A percentile compares a stretch with the other conserved stretches of the same genome.
Conservation (phyloP, 2,329 filamentous ascomycete genomes). For the Grosmannia penicillata region DNA sequence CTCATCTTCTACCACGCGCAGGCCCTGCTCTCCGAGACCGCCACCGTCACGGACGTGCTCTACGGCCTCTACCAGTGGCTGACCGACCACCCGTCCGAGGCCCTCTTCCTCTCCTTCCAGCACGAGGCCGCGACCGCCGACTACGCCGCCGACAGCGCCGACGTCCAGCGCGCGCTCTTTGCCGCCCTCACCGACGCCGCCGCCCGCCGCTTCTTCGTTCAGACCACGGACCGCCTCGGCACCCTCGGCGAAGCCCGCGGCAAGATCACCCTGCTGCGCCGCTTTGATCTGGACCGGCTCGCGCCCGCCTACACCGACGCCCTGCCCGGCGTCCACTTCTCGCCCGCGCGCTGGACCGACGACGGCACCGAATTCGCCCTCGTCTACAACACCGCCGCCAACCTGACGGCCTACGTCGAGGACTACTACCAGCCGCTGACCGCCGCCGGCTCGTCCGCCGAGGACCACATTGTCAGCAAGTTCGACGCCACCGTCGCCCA, state of each 20-base stretch:
- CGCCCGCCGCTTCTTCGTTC: conserved; percentile 25
- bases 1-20: conserved; percentile 33
- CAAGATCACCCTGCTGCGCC: conserved; percentile 25
- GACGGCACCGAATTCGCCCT: conserved; percentile 24
- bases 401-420: conserved; percentile 29
- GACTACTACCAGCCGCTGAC: conserved; percentile 28
- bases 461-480: conserved; percentile 26
- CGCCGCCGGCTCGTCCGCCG: conserved; percentile 11
- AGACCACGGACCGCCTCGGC: conserved; percentile 34
- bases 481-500: conserved; percentile 25
- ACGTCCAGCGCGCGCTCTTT: conserved; percentile 22
- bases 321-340: conserved; percentile 31
- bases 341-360: conserved; percentile 26
- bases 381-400: conserved; percentile 22
- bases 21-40: conserved; percentile 26
- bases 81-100: conserved; percentile 27
- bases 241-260: conserved; percentile 28
- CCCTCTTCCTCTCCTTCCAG: conserved; percentile 30
- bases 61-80: conserved; percentile 34
- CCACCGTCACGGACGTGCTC: conserved; percentile 27
- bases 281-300: conserved; percentile 27
- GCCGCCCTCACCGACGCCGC: conserved; percentile 21
- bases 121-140: conserved; percentile 23
- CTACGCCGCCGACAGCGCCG: conserved; percentile 17
- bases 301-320: conserved; percentile 17